Percentiles rank a stretch among this genome's conserved stretches.
These are phyloP conservation scores for Fusarium sublunatum DNA, from an alignment of 2,329 filamentous ascomycete genomes.

Conservation along the genomic window DNA sequence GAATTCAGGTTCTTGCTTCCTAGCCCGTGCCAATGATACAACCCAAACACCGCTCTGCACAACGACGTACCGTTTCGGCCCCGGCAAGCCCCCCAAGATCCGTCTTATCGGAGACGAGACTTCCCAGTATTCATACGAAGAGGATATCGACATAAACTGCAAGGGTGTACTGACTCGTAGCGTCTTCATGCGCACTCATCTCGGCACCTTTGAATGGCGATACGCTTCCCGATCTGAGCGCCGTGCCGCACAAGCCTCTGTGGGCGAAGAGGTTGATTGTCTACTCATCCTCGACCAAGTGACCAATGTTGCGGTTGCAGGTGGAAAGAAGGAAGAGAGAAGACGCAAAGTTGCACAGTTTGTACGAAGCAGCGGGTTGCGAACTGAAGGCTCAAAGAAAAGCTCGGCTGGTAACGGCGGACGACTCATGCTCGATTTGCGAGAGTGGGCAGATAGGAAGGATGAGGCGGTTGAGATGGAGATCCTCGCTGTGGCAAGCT, in stretches of 20 bases:
- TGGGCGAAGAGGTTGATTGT: conserved; percentile 50
- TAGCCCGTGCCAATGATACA: conserved; percentile 57
- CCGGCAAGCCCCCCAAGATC: conserved; percentile 62
- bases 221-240: conserved; percentile 63
- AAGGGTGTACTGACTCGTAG: conserved; percentile 60
- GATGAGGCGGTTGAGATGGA: conserved; percentile 55
- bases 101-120: conserved; percentile 30
- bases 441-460: conserved; percentile 51
- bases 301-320: conserved; percentile 48
- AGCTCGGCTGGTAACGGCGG: conserved; percentile 63
- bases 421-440: conserved; percentile 57
- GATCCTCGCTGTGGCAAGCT: conserved; percentile 66
- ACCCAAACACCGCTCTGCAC: conserved; percentile 55
- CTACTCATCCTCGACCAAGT: conserved; percentile 64
- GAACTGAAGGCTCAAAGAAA: conserved; percentile 54
- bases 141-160: conserved; percentile 45
- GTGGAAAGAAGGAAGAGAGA: conserved; percentile 47
- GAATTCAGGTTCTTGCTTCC: conserved; percentile 60
- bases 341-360: conserved; percentile 56
- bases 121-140: conserved; percentile 5
- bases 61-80: conserved; percentile 69
- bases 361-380: conserved; percentile 54
- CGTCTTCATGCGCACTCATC: conserved; percentile 58
- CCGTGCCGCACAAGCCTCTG: conserved; percentile 47
- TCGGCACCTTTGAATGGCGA: conserved; percentile 66